Evolutionary conservation across 2,329 filamentous ascomycete genomes (phyloP), one percentile per base, ranked within the genome.

Genomic region (Fusarium sp.): DNA sequence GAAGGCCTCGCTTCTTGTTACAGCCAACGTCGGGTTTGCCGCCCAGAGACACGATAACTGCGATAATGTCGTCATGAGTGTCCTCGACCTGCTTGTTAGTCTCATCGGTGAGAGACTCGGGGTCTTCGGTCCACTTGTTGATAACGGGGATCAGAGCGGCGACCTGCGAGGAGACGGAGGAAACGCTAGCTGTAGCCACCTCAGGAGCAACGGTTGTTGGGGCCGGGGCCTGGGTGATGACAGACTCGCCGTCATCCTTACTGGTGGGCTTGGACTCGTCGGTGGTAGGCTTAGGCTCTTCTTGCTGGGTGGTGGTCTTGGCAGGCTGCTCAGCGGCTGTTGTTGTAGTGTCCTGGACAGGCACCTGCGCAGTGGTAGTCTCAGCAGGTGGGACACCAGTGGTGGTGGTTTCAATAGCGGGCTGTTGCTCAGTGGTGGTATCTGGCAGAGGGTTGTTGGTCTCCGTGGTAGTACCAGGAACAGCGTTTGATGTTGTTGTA

Each of bases 101-200:
- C 15, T 71, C 52, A n/a, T 63, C 67, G 27, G 63, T 66, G 37
- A 73, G 70, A 27, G 30, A 40, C n/a, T 62, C 48, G 1, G 65
- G 55, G 12, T 73, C 48, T 3, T 38, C 45, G 27, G 66, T 67
- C 70, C 70, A 73, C 8, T 58, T 55, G 46, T 72, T 65, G 42
- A 73, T 72, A 27, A 73, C 40, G 11, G 69, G 69, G 14, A 73
- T 50, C 11, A 73, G 52, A 32, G 46, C 66, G 1, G 54, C 20
- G 33, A 73, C 60, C n/a, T 71, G 65, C 3, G 65, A 59, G 4
- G 69, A 72, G 4, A 67, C 61, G 7, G 70, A 71, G 3, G 70
- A 72, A 12, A 67, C 61, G 18, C 55, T 63, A 4, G 70, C 57
- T 12, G 65, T 67, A 23, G 65, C 70, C 7, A 42, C 18, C 23